Evolutionary conservation across 441 rosid genomes (phyloP), one percentile per base, ranked within the genome.

Genomic region (Dalechampia spathulata): DNA sequence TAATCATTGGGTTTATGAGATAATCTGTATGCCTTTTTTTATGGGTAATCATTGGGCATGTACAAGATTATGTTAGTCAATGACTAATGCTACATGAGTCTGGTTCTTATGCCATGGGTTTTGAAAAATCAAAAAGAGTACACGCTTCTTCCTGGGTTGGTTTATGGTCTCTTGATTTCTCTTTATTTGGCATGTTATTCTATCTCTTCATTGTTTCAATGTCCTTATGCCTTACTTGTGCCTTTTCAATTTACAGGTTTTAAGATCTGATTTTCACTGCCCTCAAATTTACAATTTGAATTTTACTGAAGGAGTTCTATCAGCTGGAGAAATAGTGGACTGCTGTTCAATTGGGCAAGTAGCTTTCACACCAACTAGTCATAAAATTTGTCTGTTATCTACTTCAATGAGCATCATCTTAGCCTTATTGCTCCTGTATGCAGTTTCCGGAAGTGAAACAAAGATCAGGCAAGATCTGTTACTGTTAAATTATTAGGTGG

Each of bases 371-470:
- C 11, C 19, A 44, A 55, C n/a, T n/a, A 23, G 22, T 54, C 39
- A 25, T 51, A 38, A 56, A 52, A 26, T 59, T 60, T 60, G 21
- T 32, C 55, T 6, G 30, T 5, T 14, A 58, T 22, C 10, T 63
- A 16, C 60, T 70, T 43, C 57, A 22, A n/a, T n/a, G n/a, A n/a
- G n/a, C n/a, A n/a, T n/a, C n/a, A n/a, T n/a, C n/a, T n/a, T n/a
- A n/a, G n/a, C n/a, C n/a, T n/a, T n/a, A n/a, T n/a, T 64, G 48
- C 27, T 61, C 59, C 32, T 46, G 14, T 40, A 22, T 49, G 57
- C 58, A 78, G 79, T 78, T 69, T 52, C 57, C 58, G 65, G 60
- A 50, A 57, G 48, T 30, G 59, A 40, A 66, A 42, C 40, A 54
- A 61, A 48, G 69, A 58, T 72, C 63, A 26, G 12, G 60, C 32